Conservation (phyloP, 257 asterid genomes). For the Przewalskia tangutica region DNA sequence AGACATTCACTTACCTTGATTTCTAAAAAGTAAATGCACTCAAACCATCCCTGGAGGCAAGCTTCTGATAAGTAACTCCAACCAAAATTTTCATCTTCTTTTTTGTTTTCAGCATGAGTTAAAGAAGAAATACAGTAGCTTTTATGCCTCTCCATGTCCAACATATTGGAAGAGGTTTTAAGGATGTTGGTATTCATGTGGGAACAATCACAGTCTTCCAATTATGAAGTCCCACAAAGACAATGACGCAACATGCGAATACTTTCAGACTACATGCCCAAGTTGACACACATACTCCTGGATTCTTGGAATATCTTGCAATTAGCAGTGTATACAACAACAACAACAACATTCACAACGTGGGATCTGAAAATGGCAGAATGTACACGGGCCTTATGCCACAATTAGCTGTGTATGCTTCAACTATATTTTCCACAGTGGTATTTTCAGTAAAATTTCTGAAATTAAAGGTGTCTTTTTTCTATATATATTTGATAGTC, state of each 20-base stretch:
- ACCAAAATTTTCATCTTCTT: too few species aligned
- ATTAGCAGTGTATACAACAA: background rate
- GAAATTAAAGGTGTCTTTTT: constrained; percentile 22
- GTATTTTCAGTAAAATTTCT: constrained; percentile 33
- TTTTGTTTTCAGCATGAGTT: too few species aligned
- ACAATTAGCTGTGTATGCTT: background rate
- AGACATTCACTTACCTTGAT: too few species aligned
- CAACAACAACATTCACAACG: too few species aligned
- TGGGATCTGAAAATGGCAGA: too few species aligned
- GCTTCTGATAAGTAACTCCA: too few species aligned
- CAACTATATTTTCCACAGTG: constrained; percentile 12
- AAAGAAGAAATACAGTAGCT: background rate
- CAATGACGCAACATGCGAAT: background rate
- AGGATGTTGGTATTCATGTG: background rate
- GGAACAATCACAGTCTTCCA: background rate
- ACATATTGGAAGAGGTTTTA: background rate
- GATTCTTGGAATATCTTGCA: background rate
- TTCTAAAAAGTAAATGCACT: too few species aligned
- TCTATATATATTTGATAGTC: constrained; percentile 8
- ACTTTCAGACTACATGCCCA: background rate
- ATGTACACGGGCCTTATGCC: too few species aligned
- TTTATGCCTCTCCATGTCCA: background rate
- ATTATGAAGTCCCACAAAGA: background rate
- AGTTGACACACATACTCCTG: background rate
- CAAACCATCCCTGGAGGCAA: too few species aligned